Evolutionary conservation across 768 basidiomycete genomes (phyloP).

Genomic region (Suillus subluteus): DNA sequence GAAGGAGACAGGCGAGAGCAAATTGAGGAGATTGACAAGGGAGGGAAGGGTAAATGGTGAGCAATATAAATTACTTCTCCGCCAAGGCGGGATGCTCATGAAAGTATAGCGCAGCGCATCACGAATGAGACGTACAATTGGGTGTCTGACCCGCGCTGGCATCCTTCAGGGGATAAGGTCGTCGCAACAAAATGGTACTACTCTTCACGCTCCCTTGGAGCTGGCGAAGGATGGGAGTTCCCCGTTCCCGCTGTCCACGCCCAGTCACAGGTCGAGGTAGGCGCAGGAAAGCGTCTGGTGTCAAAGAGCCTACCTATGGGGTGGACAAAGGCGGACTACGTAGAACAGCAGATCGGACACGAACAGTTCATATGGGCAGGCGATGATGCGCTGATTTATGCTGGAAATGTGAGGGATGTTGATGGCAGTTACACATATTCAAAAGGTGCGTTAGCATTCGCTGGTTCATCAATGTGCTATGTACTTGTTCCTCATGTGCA

Average conservation of each 20-base stretch:
- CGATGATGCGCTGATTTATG: slow-evolving; percentile 61
- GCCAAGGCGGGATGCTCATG: slow-evolving; percentile 9
- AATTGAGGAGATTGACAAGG: slow-evolving; percentile 49
- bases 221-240: slow-evolving; percentile 78
- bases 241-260: slow-evolving; percentile 40
- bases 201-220: slow-evolving; percentile 62
- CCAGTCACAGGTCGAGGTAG: slow-evolving; percentile 30
- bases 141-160: slow-evolving; percentile 72
- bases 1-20: slow-evolving; percentile 53
- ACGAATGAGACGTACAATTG: slow-evolving; percentile 79
- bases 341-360: slow-evolving; percentile 72
- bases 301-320: slow-evolving; percentile 61
- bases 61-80: slow-evolving; percentile 15
- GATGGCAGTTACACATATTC: slow-evolving; percentile 56
- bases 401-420: slow-evolving; percentile 63
- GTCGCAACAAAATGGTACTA: slow-evolving; percentile 84
- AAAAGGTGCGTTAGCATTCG: slow-evolving; percentile 52
- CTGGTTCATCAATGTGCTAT: neutral
- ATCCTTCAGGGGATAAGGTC: slow-evolving; percentile 62
- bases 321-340: slow-evolving; percentile 63
- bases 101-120: slow-evolving; percentile 44
- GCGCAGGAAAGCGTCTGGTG: slow-evolving; percentile 56
- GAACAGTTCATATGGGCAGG: slow-evolving; percentile 71
- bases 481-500: neutral
- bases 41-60: slow-evolving; percentile 59